Evolutionary conservation across 352 stramenopile species (phyloP).

Genomic region (Thalassiosira mediterranea): DNA sequence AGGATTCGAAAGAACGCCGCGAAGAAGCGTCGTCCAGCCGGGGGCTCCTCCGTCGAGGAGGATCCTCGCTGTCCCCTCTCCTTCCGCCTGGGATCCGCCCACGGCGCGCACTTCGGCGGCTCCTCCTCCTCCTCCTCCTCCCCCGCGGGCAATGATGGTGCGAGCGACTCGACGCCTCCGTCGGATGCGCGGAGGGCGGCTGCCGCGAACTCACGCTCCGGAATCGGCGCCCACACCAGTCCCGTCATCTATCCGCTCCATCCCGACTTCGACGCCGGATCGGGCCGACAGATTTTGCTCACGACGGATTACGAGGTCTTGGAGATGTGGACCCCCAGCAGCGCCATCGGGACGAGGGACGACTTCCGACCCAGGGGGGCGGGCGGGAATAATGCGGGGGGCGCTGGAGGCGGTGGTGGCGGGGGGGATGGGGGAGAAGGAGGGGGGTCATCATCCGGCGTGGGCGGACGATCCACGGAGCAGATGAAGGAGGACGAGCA

Average conservation of each 20-base stretch:
- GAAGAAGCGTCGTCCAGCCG: constrained; percentile 6
- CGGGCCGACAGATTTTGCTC: constrained; percentile 70
- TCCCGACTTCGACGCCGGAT: constrained; percentile 63
- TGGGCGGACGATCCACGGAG: constrained; percentile 49
- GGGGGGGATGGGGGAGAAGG: too few species aligned
- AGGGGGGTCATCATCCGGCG: too few species aligned
- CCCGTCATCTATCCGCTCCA: constrained; percentile 73
- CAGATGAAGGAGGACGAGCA: constrained; percentile 70
- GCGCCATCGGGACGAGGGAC: constrained; percentile 27
- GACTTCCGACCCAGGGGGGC: constrained; percentile 11
- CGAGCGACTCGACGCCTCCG: too few species aligned
- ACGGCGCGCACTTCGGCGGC: constrained; percentile 38
- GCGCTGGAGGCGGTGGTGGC: constrained; percentile 14
- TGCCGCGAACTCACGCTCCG: too few species aligned
- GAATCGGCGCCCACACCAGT: constrained; percentile 48
- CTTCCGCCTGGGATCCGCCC: constrained; percentile 49
- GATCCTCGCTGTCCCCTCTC: constrained; percentile 50
- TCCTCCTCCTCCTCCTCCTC: constrained; percentile 3
- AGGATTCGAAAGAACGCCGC: constrained; percentile 21
- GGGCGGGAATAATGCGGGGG: constrained; percentile 6
- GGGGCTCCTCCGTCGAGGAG: constrained; percentile 17
- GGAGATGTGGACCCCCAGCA: constrained; percentile 67
- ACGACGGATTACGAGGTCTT: constrained; percentile 78
- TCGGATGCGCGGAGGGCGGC: too few species aligned
- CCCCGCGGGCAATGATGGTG: not conserved